A percentile compares a stretch with the other conserved stretches of the same genome.
Evolutionary conservation across 139 green algal genomes (phyloP).

Genomic region (Chlorokybus atmophyticus): DNA sequence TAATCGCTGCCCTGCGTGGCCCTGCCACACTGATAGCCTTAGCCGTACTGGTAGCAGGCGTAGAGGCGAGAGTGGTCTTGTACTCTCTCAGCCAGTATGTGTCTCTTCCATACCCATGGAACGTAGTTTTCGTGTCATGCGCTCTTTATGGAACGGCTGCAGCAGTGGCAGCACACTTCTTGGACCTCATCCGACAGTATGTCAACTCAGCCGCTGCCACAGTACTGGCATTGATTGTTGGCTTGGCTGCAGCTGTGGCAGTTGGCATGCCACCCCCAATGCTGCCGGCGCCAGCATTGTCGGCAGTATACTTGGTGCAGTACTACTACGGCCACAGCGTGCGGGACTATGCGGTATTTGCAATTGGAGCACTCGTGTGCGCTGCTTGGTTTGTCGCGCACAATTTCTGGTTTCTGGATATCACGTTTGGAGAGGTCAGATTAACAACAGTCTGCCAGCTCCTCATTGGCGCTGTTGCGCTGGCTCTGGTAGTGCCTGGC

Average conservation of each 20-base stretch:
- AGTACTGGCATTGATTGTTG: constrained; percentile 15
- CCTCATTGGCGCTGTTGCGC: constrained; percentile 46
- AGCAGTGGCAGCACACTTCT: constrained; percentile 41
- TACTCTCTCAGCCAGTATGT: constrained; percentile 82
- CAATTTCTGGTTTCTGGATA: constrained; percentile 81
- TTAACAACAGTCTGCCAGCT: constrained; percentile 56
- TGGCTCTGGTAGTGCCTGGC: constrained; percentile 58
- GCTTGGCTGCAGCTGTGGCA: constrained; percentile 16
- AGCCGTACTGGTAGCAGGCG: too few relatives aligned
- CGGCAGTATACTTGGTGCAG: constrained; percentile 58
- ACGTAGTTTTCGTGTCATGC: constrained; percentile 66
- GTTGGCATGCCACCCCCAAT: constrained; percentile 15
- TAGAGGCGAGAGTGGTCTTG: constrained; percentile 84
- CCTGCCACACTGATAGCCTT: too few relatives aligned
- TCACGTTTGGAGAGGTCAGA: constrained; percentile 40
- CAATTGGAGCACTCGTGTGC: constrained; percentile 35
- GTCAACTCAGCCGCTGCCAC: constrained; percentile 4
- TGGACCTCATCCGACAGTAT: constrained; percentile 14
- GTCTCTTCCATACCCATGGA: constrained; percentile 64
- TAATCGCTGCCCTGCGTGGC: too few relatives aligned
- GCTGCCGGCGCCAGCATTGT: constrained; percentile 64
- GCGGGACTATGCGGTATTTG: constrained; percentile 67
- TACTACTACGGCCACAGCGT: constrained; percentile 58
- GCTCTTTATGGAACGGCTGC: constrained; percentile 51
- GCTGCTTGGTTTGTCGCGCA: constrained; percentile 52